phyloP scores from a whole-genome alignment of 345 rosid genomes.

The Dimocarpus longan region DNA sequence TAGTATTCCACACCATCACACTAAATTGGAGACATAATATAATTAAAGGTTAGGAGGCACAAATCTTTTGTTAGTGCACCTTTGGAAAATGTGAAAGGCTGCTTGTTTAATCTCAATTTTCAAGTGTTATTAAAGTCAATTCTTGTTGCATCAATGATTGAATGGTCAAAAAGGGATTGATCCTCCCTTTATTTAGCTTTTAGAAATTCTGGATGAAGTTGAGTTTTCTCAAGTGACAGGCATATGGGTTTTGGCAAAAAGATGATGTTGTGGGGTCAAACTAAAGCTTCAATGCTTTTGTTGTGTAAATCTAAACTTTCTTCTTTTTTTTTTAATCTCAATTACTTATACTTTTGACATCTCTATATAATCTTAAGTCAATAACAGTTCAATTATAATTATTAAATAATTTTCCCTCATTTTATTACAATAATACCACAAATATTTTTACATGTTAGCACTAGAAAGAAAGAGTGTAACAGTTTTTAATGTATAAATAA shows the following conservation, averaged over 20 bases:
- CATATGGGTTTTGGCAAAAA: conserved; percentile 10
- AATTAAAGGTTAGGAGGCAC: background rate
- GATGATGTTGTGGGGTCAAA: conserved; percentile 7
- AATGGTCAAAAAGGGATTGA: background rate
- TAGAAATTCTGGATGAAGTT: background rate
- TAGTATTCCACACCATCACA: background rate
- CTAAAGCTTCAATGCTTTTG: background rate
- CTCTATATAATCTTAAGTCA: too few relatives aligned
- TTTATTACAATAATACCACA: too few relatives aligned
- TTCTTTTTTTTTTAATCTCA: too few relatives aligned
- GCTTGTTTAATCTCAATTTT: background rate
- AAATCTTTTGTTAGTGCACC: background rate
- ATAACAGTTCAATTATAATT: too few relatives aligned
- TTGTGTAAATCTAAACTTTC: background rate
- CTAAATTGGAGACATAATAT: background rate
- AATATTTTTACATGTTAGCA: too few relatives aligned
- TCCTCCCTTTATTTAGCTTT: background rate
- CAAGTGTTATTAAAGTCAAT: background rate
- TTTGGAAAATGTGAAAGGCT: conserved; percentile 7
- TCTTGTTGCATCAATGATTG: conserved; percentile 21
- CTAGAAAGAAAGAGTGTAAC: too few relatives aligned
- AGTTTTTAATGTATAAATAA: too few relatives aligned
- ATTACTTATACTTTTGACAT: too few relatives aligned
- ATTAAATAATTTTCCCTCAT: too few relatives aligned
- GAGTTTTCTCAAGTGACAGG: background rate